Evolutionary conservation across 352 stramenopile genomes (phyloP).

Genomic region (Phytophthora capsici): DNA sequence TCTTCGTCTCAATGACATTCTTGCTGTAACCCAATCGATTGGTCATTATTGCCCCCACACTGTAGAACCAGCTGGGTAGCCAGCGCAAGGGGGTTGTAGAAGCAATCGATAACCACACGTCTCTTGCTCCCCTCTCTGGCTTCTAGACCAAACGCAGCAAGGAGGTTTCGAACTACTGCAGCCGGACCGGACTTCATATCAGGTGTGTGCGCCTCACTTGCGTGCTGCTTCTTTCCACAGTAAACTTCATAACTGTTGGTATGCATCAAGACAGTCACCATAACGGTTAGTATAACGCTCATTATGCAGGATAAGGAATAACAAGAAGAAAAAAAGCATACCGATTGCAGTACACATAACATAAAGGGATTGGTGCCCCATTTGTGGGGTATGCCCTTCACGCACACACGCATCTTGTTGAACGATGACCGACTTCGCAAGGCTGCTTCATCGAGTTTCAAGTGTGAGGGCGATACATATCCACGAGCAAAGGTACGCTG

Average conservation of each 20-base stretch:
- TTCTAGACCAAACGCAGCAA: no score
- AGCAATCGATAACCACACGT: neutral
- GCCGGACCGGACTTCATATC: neutral
- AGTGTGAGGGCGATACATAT: neutral
- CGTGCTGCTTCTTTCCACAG: neutral
- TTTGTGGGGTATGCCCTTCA: neutral
- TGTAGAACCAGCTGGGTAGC: neutral
- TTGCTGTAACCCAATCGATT: neutral
- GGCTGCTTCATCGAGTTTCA: neutral
- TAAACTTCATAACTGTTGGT: neutral
- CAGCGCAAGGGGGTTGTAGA: neutral
- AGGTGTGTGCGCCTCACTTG: neutral
- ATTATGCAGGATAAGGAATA: neutral
- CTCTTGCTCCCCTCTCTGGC: neutral
- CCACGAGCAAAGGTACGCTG: neutral
- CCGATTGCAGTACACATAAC: neutral
- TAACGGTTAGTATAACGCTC: neutral
- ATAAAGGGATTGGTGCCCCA: neutral
- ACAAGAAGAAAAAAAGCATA: neutral
- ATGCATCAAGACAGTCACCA: neutral
- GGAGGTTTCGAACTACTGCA: neutral
- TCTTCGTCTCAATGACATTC: neutral
- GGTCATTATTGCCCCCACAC: neutral
- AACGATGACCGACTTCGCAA: neutral
- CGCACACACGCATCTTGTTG: neutral